Conservation (phyloP, 345 rosid genomes). For the Linum tenue region DNA sequence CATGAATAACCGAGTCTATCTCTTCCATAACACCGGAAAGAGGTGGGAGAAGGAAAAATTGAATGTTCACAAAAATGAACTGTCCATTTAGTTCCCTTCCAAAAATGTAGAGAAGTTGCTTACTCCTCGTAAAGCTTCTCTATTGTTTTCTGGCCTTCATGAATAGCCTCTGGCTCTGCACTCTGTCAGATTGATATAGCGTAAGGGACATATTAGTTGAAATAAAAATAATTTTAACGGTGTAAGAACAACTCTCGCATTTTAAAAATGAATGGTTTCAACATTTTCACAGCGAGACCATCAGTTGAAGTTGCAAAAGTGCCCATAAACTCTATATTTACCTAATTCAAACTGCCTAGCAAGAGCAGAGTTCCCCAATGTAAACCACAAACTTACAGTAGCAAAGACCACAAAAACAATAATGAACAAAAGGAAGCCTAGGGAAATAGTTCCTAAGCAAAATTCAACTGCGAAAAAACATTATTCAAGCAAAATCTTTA, state of each 20-base stretch:
- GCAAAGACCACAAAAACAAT: background rate
- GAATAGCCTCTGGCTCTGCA: background rate
- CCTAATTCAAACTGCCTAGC: background rate
- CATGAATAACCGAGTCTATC: too few species aligned
- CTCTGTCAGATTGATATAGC: background rate
- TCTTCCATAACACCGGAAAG: too few species aligned
- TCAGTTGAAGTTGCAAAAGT: background rate
- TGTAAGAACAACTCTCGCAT: too few species aligned
- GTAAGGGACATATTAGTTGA: background rate
- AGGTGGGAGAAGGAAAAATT: background rate
- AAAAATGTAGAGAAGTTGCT: constrained; percentile 1
- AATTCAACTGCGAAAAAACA: background rate
- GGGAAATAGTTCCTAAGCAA: background rate
- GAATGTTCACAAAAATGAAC: background rate
- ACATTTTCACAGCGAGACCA: background rate
- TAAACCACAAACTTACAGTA: background rate
- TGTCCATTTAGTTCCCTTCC: background rate
- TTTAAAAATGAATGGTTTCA: background rate
- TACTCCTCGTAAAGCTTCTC: constrained; percentile 1
- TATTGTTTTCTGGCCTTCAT: background rate
- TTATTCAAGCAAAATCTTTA: background rate
- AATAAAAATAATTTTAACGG: too few species aligned
- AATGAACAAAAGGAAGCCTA: background rate
- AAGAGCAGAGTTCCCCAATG: background rate
- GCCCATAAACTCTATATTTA: too few species aligned